Base-by-base conservation (phyloP, 331 rosid species). In the Phaseolus coccineus region DNA sequence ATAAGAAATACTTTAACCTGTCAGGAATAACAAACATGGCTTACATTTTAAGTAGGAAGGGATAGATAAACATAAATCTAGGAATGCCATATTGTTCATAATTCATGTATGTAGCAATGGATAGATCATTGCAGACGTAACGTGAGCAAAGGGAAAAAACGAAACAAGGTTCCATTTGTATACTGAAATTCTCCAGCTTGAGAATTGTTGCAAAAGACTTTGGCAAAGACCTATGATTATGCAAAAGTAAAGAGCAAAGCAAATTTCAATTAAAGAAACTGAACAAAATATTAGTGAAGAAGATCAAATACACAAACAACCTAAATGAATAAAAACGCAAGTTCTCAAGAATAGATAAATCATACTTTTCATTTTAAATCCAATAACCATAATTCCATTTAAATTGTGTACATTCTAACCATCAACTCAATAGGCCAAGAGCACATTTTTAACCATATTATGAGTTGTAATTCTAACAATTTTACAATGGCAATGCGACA, bases 321-420 rank as follows among this genome's bases (percentile, higher is more conserved):
- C 15, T 8, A 56, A 56, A 8, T 9, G 6, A 30, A 22, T 9
- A 42, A 56, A 55, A 56, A 9, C 59, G 8, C 59, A 19, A 55
- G 31, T 24, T 55, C 13, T 19, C 28, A 57, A 6, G 37, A 11
- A 11, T 27, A 11, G 25, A 27, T 44, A 28, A 31, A 24, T 40
- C 71, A 50, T 19, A 12, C 35, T 72, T 59, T 33, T 51, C 63
- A 71, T 50, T 79, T 35, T 48, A 61, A 79, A 27, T 28, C 27
- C 78, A 50, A 79, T 25, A 61, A 61, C 44, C 58, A 51, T 39
- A 50, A 13, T 24, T 37, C 16, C 35, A 79, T 62, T 79, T 19
- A 63, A 62, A 63, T 25, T 58, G 64, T 15, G 52, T 61, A 71
- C 28, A 50, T 0, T 37, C 28, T 58, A 63, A 57, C 48, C 40